Evolutionary conservation across 805 yeast species (phyloP).

Genomic region (Candida silvatica): DNA sequence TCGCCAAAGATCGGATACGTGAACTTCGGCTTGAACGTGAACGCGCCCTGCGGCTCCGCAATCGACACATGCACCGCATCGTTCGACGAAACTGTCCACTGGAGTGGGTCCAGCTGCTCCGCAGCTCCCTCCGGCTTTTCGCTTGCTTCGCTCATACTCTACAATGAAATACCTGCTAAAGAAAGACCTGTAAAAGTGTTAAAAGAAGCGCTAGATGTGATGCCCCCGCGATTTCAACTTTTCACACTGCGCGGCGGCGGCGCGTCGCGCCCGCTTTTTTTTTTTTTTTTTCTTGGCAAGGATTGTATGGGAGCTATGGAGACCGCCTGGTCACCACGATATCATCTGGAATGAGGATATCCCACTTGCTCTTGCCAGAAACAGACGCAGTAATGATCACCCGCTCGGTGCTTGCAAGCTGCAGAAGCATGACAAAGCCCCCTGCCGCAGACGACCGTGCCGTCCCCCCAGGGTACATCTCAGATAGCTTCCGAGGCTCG

Average conservation of each 20-base stretch:
- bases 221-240: no score
- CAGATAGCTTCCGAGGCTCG: no score
- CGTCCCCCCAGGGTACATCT: constrained; percentile 2
- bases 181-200: no score
- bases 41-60: constrained; percentile 50
- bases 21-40: constrained; percentile 65
- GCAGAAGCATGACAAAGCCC: constrained; percentile 12
- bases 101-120: no score
- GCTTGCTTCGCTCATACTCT: no score
- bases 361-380: constrained; percentile 17
- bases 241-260: no score
- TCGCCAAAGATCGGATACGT: constrained; percentile 95
- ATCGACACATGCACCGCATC: constrained; percentile 53
- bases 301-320: no score
- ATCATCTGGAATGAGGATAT: constrained; percentile 11
- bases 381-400: constrained; percentile 8
- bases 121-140: no score
- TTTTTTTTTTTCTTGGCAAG: background rate
- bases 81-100: constrained; percentile 71
- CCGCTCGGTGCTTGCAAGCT: constrained; percentile 10
- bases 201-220: no score
- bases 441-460: constrained; percentile 11
- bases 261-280: background rate
- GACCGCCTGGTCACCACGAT: no score
- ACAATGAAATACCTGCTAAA: no score